phyloP scores from a whole-genome alignment of 208 protist species.

The Crithidia brevicula region DNA sequence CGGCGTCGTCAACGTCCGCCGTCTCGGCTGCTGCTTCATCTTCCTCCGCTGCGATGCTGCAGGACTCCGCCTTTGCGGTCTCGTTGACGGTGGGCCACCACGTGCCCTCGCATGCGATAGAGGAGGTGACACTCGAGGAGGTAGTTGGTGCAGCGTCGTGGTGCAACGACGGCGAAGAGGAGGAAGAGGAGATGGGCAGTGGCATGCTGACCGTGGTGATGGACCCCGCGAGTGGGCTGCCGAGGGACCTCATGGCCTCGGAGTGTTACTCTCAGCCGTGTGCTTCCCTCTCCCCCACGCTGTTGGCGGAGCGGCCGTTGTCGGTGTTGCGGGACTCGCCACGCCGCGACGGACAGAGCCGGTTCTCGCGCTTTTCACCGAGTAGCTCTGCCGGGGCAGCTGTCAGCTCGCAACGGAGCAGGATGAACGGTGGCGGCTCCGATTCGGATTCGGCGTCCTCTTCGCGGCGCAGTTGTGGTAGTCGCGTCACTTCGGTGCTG shows the following conservation, averaged over 20 bases:
- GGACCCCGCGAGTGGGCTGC: not conserved
- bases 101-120: not conserved
- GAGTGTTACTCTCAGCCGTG: not conserved
- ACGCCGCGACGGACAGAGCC: not conserved
- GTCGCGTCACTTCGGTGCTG: constrained; percentile 14
- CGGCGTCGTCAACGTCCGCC: not conserved
- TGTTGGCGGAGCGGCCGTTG: not conserved
- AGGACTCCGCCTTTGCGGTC: not conserved
- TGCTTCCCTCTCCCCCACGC: not conserved
- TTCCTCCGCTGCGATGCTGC: not conserved
- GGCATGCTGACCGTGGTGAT: constrained; percentile 7
- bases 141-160: no score
- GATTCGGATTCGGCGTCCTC: constrained; percentile 10
- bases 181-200: not conserved
- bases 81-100: constrained; percentile 3
- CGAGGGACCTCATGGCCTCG: not conserved
- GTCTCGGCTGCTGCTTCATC: constrained; percentile 1
- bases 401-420: not conserved
- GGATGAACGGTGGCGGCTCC: not conserved
- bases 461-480: constrained; percentile 10
- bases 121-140: constrained; percentile 12
- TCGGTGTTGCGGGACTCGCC: not conserved
- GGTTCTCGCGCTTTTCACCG: not conserved
- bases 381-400: not conserved
- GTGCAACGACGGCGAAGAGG: not conserved